Percentiles rank a stretch among this genome's conserved stretches.
Evolutionary conservation across 768 basidiomycete species (phyloP).

Genomic region (Mrakia gelida): DNA sequence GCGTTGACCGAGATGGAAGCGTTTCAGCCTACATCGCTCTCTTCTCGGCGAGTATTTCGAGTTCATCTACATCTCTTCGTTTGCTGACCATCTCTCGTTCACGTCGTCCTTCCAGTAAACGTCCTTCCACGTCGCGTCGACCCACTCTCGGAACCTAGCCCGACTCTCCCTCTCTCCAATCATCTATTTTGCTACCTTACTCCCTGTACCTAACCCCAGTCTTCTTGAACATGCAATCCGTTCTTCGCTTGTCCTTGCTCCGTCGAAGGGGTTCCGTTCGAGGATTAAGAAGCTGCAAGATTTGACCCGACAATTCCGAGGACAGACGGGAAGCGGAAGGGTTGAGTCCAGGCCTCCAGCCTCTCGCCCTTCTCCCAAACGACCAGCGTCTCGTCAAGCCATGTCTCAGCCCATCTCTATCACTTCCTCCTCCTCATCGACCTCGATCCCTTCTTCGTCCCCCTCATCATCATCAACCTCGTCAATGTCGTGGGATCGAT

Average conservation of each 20-base stretch:
- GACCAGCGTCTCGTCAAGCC: background rate
- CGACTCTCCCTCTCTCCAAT: no score
- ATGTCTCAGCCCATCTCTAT: background rate
- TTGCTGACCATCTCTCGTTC: background rate
- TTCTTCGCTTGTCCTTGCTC: no score
- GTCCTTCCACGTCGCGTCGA: no score
- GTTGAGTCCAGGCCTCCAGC: background rate
- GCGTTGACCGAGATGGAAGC: background rate
- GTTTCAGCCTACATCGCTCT: slow-evolving; percentile 9
- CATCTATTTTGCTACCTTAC: no score
- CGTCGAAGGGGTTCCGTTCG: no score
- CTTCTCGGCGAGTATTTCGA: background rate
- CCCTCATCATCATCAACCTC: background rate
- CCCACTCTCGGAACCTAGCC: no score
- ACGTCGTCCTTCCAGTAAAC: background rate
- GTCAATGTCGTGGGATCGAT: slow-evolving; percentile 2
- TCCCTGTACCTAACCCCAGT: no score
- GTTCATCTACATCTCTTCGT: background rate
- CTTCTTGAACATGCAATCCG: no score
- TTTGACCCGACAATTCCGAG: no score
- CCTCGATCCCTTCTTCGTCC: background rate
- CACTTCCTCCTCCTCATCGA: background rate
- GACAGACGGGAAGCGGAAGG: no score
- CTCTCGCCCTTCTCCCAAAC: background rate
- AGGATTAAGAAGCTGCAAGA: no score